Evolutionary conservation across 495 filamentous ascomycete genomes (phyloP).

Genomic region (Xylaria flabelliformis): DNA sequence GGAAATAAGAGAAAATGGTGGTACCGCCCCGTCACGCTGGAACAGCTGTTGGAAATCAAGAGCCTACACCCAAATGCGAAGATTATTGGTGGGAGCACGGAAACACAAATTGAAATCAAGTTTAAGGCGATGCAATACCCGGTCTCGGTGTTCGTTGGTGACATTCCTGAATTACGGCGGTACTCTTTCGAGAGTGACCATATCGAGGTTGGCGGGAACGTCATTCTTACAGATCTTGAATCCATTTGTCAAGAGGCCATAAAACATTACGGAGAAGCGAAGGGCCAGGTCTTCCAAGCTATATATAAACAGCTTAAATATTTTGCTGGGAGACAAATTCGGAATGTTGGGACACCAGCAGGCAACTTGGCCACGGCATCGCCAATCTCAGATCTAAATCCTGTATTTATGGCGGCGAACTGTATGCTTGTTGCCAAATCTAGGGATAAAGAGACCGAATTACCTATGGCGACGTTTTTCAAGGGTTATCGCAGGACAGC

Average conservation of each 20-base stretch:
- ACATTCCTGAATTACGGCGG: constrained; percentile 84
- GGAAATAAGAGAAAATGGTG: constrained; percentile 95
- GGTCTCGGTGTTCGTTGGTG: constrained; percentile 88
- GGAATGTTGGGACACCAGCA: constrained; percentile 95
- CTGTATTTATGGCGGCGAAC: constrained; percentile 88
- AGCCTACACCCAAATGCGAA: constrained; percentile 83
- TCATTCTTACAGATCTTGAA: constrained; percentile 85
- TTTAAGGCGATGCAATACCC: constrained; percentile 95
- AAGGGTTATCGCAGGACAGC: constrained; percentile 88
- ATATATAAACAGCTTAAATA: constrained; percentile 84
- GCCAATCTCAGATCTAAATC: constrained; percentile 95
- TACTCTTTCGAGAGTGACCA: constrained; percentile 81
- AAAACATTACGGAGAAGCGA: constrained; percentile 73
- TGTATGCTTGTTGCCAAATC: constrained; percentile 81
- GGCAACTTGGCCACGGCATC: constrained; percentile 95
- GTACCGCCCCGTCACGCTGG: constrained; percentile 86
- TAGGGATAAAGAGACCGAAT: constrained; percentile 69
- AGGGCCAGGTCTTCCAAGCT: constrained; percentile 74
- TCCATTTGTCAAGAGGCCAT: constrained; percentile 75
- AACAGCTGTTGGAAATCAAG: constrained; percentile 92
- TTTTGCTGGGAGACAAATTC: constrained; percentile 94
- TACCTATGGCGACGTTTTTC: constrained; percentile 94
- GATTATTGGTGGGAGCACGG: constrained; percentile 93
- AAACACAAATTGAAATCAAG: constrained; percentile 98
- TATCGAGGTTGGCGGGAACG: constrained; percentile 89